Evolutionary conservation across 2,329 filamentous ascomycete genomes (phyloP).

Genomic region (Phaeosphaeriaceae sp.): DNA sequence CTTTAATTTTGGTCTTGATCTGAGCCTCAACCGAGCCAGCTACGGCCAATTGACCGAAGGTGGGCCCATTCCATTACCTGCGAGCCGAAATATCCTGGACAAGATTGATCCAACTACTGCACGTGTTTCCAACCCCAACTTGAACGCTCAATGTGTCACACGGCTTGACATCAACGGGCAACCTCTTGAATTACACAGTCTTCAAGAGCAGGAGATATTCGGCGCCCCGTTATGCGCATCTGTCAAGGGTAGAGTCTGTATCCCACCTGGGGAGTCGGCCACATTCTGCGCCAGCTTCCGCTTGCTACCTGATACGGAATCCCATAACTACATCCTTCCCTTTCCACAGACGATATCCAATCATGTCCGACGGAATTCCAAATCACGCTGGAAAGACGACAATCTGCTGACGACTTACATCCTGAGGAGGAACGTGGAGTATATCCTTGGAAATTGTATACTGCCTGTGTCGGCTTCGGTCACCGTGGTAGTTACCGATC

Average conservation of each 20-base stretch:
- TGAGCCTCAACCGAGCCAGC: constrained; percentile 15
- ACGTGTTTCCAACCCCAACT: constrained; percentile 3
- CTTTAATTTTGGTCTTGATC: no score
- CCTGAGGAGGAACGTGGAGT: constrained; percentile 13
- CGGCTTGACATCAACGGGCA: constrained; percentile 2
- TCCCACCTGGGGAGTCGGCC: background rate
- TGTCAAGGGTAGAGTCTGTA: background rate
- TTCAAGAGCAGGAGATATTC: constrained; percentile 9
- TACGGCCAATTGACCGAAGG: constrained; percentile 18
- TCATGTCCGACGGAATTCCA: background rate
- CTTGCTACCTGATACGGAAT: background rate
- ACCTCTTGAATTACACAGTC: background rate
- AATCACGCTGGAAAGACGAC: constrained; percentile 5
- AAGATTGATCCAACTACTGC: background rate
- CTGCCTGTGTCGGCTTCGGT: constrained; percentile 4
- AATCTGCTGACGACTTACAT: constrained; percentile 11
- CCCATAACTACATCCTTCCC: background rate
- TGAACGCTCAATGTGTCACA: constrained; percentile 8
- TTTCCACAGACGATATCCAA: background rate
- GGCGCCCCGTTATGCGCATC: constrained; percentile 2
- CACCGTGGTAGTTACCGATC: constrained; percentile 13
- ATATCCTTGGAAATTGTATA: constrained; percentile 14
- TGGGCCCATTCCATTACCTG: constrained; percentile 12
- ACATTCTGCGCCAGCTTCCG: constrained; percentile 1
- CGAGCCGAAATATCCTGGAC: constrained; percentile 7